Evolutionary conservation across 1,284 basidiomycete species (phyloP), one percentile per base, ranked within the genome.

Genomic region (Tylopilus sp.): DNA sequence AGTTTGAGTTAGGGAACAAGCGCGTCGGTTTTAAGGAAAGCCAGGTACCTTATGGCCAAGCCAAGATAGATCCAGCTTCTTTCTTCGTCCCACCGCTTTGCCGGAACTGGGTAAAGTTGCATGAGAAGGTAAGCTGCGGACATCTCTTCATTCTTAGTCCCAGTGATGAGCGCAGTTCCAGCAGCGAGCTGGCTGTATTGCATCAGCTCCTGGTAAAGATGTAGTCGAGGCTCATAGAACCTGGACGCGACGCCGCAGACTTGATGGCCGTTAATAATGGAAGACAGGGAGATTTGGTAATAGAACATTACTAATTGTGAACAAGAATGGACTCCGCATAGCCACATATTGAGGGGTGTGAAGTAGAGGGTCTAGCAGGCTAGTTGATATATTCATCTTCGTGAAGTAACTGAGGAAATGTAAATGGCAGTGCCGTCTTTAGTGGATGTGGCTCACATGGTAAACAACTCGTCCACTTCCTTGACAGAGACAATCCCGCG

Each of bases 161-260:
- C 86, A 40, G 77, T 74, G 56, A 86, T 84, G 34, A 91, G 73
- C 0, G 86, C 81, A 16, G 75, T 79, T 2, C 86, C 87, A 13
- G 87, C 88, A 5, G 84, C 83, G 9, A 82, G 72, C 44, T 86
- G 83, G 4, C 86, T 85, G 52, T 78, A 86, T 41, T 81, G 77
- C 79, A 89, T 88, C 4, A 80, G 69, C 52, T 80, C 76, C 11
- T 70, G 64, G 56, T 90, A 89, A 2, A 91, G 70, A 9, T 77
- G 74, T 2, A 82, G 80, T n/a, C 81, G 81, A 43, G 79, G 74
- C 1, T 72, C 59, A 58, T 87, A 83, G 63, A 84, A 88, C 51
- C 87, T 74, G 2, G 88, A 90, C 6, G 87, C 82, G 49, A 89
- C 76, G 7, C 84, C 88, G 60, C 87, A 89, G 42, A 91, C 87